Evolutionary conservation across 345 rosid species (phyloP).

Genomic region (Euphorbia lathyris): DNA sequence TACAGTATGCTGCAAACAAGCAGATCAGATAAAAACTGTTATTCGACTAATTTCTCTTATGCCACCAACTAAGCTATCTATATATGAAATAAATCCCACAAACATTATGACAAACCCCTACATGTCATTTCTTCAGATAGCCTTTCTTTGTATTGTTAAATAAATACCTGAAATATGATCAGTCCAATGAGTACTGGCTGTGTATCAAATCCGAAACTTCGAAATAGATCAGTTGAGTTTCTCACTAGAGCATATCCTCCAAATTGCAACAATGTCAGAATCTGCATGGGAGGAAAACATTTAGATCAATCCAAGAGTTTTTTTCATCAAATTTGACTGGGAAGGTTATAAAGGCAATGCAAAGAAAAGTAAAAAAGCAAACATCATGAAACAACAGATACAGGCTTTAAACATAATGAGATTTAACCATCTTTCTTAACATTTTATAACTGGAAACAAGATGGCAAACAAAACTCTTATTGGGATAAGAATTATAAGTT

Average conservation of each 20-base stretch:
- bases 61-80: neutral
- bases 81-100: neutral
- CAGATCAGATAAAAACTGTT: slow-evolving; percentile 3
- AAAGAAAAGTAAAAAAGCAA: neutral
- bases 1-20: slow-evolving; percentile 71
- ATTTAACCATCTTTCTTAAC: neutral
- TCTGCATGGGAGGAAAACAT: slow-evolving; percentile 40
- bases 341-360: neutral
- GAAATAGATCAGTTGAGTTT: slow-evolving; percentile 89
- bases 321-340: neutral
- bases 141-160: neutral
- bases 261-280: slow-evolving; percentile 83
- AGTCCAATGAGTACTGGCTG: slow-evolving; percentile 93
- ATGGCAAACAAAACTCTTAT: neutral
- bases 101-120: neutral
- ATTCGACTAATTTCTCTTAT: neutral
- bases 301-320: neutral
- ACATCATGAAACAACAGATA: neutral
- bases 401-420: neutral
- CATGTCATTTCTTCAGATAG: neutral
- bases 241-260: slow-evolving; percentile 99
- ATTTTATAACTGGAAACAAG: neutral
- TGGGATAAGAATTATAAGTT: neutral
- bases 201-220: slow-evolving; percentile 92
- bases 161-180: slow-evolving; percentile 87